Conservation (phyloP, 768 basidiomycete genomes). For the Boletus rubropictus region DNA sequence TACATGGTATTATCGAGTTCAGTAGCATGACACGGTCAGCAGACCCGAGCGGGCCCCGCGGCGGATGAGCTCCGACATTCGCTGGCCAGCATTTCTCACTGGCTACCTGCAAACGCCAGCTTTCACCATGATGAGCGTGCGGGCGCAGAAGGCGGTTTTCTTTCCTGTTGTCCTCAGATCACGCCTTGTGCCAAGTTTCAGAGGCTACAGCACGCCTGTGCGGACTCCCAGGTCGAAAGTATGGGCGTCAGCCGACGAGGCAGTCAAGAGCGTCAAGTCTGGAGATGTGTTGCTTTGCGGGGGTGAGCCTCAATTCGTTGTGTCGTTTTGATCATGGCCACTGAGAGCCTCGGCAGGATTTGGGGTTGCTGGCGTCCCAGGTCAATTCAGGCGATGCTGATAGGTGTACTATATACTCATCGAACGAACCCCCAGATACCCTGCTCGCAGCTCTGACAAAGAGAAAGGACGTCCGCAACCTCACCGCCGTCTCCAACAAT, state of each 20-base stretch:
- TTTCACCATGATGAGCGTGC: constrained; percentile 20
- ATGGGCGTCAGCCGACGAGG: constrained; percentile 79
- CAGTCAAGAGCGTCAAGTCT: constrained; percentile 75
- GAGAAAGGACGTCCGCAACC: constrained; percentile 63
- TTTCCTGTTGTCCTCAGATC: constrained; percentile 16
- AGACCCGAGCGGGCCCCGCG: not conserved
- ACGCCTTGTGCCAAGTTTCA: constrained; percentile 12
- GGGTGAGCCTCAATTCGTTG: constrained; percentile 45
- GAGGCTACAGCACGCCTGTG: constrained; percentile 24
- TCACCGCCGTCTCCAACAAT: constrained; percentile 88
- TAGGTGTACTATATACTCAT: not conserved
- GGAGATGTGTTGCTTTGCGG: constrained; percentile 76
- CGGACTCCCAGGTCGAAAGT: constrained; percentile 51
- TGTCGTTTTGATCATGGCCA: not conserved
- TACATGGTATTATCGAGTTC: too few relatives aligned
- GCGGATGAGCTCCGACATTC: constrained; percentile 26
- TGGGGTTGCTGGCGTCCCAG: constrained; percentile 84
- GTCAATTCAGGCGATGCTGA: constrained; percentile 32
- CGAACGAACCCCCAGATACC: constrained; percentile 49
- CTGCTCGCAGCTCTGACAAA: constrained; percentile 71
- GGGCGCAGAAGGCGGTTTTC: constrained; percentile 11
- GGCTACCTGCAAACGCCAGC: not conserved
- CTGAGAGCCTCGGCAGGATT: constrained; percentile 52
- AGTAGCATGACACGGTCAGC: not conserved
- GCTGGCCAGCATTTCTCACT: not conserved